A percentile compares a stretch with the other conserved stretches of the same genome.
phyloP scores from a whole-genome alignment of 441 rosid species.

The Aquilaria agallochum region DNA sequence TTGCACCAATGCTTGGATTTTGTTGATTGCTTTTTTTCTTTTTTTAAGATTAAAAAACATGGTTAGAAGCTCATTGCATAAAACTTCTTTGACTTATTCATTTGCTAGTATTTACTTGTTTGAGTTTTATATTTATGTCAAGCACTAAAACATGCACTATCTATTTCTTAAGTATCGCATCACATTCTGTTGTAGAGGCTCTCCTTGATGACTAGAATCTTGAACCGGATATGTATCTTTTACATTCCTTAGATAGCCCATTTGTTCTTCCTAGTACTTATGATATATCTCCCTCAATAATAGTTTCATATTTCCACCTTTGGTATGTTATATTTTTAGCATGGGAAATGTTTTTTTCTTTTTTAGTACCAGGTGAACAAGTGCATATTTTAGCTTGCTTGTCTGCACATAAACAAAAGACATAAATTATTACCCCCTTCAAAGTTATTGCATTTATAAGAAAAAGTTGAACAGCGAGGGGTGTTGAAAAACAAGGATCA shows the following conservation, averaged over 20 bases:
- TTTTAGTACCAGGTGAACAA: constrained; percentile 69
- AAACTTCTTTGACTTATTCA: no score
- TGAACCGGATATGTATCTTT: constrained; percentile 51
- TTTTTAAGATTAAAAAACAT: no score
- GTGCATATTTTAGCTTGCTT: constrained; percentile 85
- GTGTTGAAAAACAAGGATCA: constrained; percentile 33
- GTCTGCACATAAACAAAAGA: constrained; percentile 70
- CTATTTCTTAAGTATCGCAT: constrained; percentile 13
- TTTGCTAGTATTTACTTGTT: no score
- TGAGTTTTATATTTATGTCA: no score
- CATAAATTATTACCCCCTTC: constrained; percentile 89
- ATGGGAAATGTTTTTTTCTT: constrained; percentile 17
- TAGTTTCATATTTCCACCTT: constrained; percentile 2
- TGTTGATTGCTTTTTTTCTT: no score
- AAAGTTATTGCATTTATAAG: constrained; percentile 96
- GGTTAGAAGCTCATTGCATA: no score
- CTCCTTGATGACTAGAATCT: constrained; percentile 71
- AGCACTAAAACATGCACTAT: no score
- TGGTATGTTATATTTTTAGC: constrained; percentile 11
- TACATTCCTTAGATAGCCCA: constrained; percentile 65
- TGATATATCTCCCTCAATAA: constrained; percentile 13
- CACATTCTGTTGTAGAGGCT: constrained; percentile 41
- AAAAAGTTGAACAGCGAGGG: constrained; percentile 59
- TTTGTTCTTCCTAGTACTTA: constrained; percentile 87
- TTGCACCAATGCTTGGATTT: no score